A percentile compares a stretch with the other conserved stretches of the same genome.
These are phyloP conservation scores for Aureobasidium lini DNA, from an alignment of 2,329 filamentous ascomycete genomes.

Conservation along the genomic window DNA sequence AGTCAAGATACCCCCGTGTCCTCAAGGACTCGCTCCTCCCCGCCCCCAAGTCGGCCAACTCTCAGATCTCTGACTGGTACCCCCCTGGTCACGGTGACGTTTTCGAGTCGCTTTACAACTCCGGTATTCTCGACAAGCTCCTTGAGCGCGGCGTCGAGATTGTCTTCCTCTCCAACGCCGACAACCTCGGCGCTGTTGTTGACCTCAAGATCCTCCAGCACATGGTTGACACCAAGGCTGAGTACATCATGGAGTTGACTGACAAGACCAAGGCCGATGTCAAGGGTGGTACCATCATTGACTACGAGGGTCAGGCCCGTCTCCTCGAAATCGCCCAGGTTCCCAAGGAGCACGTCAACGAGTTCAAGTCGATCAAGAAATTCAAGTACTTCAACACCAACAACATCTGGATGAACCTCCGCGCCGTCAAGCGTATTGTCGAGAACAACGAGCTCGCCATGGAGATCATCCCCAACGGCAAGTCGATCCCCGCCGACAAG, in stretches of 20 bases:
- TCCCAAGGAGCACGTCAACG: conserved; percentile 98
- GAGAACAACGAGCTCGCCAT: conserved; percentile 98
- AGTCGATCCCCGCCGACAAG: conserved; percentile 97
- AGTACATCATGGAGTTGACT: conserved; percentile 99
- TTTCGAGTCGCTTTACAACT: conserved; percentile 99
- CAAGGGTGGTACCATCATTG: conserved; percentile 99
- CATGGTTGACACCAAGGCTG: conserved; percentile 94
- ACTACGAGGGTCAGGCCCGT: conserved; percentile 94
- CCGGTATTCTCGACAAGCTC: conserved; percentile 92
- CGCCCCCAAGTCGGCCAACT: conserved; percentile 81
- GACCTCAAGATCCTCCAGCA: conserved; percentile 97
- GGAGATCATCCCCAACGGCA: conserved; percentile 99
- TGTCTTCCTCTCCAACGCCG: conserved; percentile 97
- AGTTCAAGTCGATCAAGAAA: conserved; percentile 99
- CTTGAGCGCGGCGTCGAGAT: conserved; percentile 92
- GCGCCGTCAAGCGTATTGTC: conserved; percentile 95
- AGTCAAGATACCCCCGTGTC: conserved; percentile 95
- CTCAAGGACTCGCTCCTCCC: conserved; percentile 97
- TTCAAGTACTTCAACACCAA: conserved; percentile 99
- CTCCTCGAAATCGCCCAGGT: conserved; percentile 98
- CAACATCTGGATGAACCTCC: conserved; percentile 99
- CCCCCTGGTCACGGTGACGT: conserved; percentile 98
- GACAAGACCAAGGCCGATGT: conserved; percentile 99
- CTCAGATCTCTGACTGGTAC: conserved; percentile 94
- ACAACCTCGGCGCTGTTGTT: conserved; percentile 96